Evolutionary conservation across 2,329 filamentous ascomycete genomes (phyloP), one percentile per base, ranked within the genome.

Genomic region (Ascochyta koolunga): DNA sequence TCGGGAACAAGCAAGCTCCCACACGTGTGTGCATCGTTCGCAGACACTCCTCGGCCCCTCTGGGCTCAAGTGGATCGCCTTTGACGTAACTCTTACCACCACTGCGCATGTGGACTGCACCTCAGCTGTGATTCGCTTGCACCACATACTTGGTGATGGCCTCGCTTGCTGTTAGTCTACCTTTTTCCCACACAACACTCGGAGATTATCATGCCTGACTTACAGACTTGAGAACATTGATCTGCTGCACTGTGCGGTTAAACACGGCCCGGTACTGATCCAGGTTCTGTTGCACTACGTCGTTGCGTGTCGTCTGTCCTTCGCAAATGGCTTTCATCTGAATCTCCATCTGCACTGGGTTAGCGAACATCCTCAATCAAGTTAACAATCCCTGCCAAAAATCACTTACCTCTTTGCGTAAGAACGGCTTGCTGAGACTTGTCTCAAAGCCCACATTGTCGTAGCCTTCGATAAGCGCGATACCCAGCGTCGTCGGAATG

Each of bases 321-420:
- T 93, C 92, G 76, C 95, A 98, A 52, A 99, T 97, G 53, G 90
- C 91, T 72, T 93, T 95, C 93, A 99, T 97, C 73, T 92, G 91
- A 58, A 91, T 78, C 76, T 99, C 95, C 91, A 97, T 97, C 80
- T 82, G 61, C 56, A 44, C 24, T 42, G 29, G 35, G 35, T 68
- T 56, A 67, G 62, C 54, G 22, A 31, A 44, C 42, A 9, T 51
- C 39, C 40, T 53, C 50, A 18, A 24, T 41, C 4, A 8, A 45
- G 36, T 18, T 16, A 36, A 18, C n/a, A 21, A 40, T 42, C 49
- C 48, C 38, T 48, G 38, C 40, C 39, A 50, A 40, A 54, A 24
- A 40, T 35, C 33, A 64, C 72, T 66, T 69, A 80, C 79, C 72
- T 99, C 92, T 76, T 98, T 98, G 51, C 95, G 88, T 56, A 99